Base-by-base conservation (phyloP, 164 flowering plant genomes). In the Warburgia ugandensis region DNA sequence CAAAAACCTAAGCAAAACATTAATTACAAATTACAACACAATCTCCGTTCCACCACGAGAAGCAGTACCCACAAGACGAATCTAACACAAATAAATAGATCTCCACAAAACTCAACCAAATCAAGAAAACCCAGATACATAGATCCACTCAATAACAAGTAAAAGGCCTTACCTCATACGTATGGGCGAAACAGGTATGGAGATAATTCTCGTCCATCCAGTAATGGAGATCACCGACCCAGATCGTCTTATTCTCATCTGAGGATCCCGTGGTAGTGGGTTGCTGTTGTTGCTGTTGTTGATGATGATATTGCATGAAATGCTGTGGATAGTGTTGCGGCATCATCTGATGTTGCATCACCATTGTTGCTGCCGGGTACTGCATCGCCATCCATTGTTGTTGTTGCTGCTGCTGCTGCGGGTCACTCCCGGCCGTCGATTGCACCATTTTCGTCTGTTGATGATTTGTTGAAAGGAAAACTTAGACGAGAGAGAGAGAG, bases 161-260 rank as follows among this genome's bases (percentile, higher is more conserved):
- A 29, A n/a, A 21, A n/a, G 37, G 12, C 28, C 52, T 19, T 22
- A 70, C 95, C 94, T 86, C 95, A 29, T 81, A 81, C 12, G 84
- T 69, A 31, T 72, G 67, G 66, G 59, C 79, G 53, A 89, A 89
- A 69, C 94, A 84, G 58, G 33, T 60, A 26, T 83, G 77, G 16
- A 89, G 78, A 56, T 86, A 89, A 62, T 61, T 76, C 72, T 89
- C 97, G 51, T 89, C 97, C 97, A 89, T 89, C 97, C 95, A 89
- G 41, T 72, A 77, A 45, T 74, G 76, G 28, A 89, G 77, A 52
- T 89, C 97, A 4, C 97, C 97, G 23, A 84, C 71, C 97, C 97
- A 89, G 50, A 89, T 65, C 56, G 87, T 83, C 72, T 73, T 76
- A 49, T 88, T 88, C 56, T 80, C 86, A 9, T 73, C 69, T 31